Evolutionary conservation across 805 yeast species (phyloP), one percentile per base, ranked within the genome.

Genomic region (Yarrowia sp.): DNA sequence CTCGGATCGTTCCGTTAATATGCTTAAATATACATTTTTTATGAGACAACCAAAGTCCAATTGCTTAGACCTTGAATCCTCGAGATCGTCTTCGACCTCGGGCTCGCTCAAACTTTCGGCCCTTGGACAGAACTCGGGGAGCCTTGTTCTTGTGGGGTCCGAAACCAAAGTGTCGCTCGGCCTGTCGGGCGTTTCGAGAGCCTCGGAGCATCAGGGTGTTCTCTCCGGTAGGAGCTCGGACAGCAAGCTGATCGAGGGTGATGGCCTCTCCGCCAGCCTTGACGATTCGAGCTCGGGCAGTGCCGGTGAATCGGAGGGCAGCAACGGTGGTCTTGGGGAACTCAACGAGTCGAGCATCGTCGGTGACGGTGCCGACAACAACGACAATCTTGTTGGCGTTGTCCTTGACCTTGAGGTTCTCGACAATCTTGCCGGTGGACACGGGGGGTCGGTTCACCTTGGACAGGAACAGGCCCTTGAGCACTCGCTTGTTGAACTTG

Each of bases 111-210:
- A 95, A 95, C 86, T 95, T 95, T 89, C 98, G 95, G 82, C 99
- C 99, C 82, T 85, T 92, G 71, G 98, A 93, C 78, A 83, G 77
- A 82, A 95, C 88, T 86, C 96, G 92, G 84, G 99, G 99, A 78
- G 98, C 98, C 91, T 95, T 95, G 85, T 86, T 84, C 88, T 91
- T 91, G 96, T 95, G 99, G 79, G 99, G 99, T 85, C 99, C 99
- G 82, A 93, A 80, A 82, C 99, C 99, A 80, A 95, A 95, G 89
- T 95, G 98, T 86, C 98, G 91, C 77, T 91, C 98, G 77, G 98
- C 98, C 86, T 95, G 98, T 87, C 99, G 91, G 82, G 96, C 79
- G 84, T 84, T 86, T 90, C 98, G 92, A 84, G 98, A 96, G 82
- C 99, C 99, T 86, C 98, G 91, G 80, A 95, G 84, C 78, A 93